Evolutionary conservation across 176 grass and related monocot genomes (phyloP).

Genomic region (Eleusine indica): DNA sequence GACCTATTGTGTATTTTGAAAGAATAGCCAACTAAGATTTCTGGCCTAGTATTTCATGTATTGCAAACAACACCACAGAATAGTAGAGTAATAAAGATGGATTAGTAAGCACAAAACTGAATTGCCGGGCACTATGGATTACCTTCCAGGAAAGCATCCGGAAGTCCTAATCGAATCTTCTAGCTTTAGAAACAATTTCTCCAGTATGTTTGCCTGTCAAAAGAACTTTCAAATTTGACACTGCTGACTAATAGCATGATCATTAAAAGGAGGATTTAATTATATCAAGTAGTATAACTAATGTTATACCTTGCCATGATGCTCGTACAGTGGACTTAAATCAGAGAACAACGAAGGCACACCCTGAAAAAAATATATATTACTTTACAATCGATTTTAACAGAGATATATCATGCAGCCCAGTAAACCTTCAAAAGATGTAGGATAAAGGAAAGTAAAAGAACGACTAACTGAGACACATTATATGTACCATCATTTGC

Average conservation of each 20-base stretch:
- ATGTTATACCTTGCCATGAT: slow-evolving; percentile 89
- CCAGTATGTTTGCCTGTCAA: slow-evolving; percentile 83
- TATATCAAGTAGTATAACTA: slow-evolving; percentile 27
- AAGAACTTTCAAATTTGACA: slow-evolving; percentile 14
- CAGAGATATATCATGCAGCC: slow-evolving; percentile 8
- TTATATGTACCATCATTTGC: background rate
- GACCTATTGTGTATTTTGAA: background rate
- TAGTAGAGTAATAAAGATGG: background rate
- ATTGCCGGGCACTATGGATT: slow-evolving; percentile 36
- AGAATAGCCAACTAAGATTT: slow-evolving; percentile 4
- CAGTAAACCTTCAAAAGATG: background rate
- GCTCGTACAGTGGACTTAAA: slow-evolving; percentile 87
- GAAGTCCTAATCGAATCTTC: slow-evolving; percentile 76
- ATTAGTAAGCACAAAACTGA: background rate
- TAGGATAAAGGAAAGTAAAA: background rate
- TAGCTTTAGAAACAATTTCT: slow-evolving; percentile 91
- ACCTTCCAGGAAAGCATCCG: slow-evolving; percentile 97
- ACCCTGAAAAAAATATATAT: slow-evolving; percentile 62
- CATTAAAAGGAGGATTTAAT: slow-evolving; percentile 23
- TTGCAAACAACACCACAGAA: slow-evolving; percentile 25
- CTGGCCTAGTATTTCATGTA: slow-evolving; percentile 5
- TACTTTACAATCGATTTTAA: slow-evolving; percentile 20
- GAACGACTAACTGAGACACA: background rate
- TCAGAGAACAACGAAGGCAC: slow-evolving; percentile 96
- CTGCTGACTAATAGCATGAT: slow-evolving; percentile 2